Evolutionary conservation across 1,284 basidiomycete genomes (phyloP).

Genomic region (Thecaphora thlaspeos): DNA sequence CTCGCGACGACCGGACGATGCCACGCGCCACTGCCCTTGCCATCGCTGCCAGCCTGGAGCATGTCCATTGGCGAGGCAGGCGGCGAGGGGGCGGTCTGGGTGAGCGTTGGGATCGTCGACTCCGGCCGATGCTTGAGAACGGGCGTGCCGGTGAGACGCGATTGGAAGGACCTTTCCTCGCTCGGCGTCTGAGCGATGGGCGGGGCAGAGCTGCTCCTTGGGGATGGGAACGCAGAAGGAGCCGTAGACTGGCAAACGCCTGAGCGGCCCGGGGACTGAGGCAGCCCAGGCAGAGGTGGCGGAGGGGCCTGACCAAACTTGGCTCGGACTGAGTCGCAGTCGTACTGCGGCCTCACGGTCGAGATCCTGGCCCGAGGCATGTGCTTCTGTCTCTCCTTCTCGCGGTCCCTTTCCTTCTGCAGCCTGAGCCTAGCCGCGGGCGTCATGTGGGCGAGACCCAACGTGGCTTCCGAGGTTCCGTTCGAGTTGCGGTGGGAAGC

Average conservation of each 20-base stretch:
- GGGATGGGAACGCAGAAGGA: too few relatives aligned
- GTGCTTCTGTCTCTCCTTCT: constrained; percentile 30
- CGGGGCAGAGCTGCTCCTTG: constrained; percentile 10
- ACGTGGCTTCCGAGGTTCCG: background rate
- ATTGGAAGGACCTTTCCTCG: background rate
- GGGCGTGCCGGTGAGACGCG: background rate
- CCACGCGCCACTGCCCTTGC: background rate
- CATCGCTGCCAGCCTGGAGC: background rate
- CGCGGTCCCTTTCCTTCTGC: constrained; percentile 32
- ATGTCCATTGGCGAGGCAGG: constrained; percentile 11
- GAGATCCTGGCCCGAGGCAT: constrained; percentile 12
- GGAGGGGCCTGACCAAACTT: constrained; percentile 37
- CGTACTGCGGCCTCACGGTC: background rate
- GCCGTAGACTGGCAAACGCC: too few relatives aligned
- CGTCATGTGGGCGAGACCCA: constrained; percentile 20
- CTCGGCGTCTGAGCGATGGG: constrained; percentile 2
- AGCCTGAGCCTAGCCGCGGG: constrained; percentile 25
- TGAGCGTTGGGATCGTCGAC: constrained; percentile 19
- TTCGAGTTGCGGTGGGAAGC: constrained; percentile 2
- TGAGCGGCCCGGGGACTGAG: constrained; percentile 23
- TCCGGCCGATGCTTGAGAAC: background rate
- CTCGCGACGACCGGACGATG: background rate
- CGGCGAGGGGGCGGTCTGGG: constrained; percentile 30
- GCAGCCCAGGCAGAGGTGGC: constrained; percentile 25
- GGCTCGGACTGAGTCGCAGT: constrained; percentile 19